phyloP scores from a whole-genome alignment of 2,329 filamentous ascomycete genomes.

The Penicillium polonicum region DNA sequence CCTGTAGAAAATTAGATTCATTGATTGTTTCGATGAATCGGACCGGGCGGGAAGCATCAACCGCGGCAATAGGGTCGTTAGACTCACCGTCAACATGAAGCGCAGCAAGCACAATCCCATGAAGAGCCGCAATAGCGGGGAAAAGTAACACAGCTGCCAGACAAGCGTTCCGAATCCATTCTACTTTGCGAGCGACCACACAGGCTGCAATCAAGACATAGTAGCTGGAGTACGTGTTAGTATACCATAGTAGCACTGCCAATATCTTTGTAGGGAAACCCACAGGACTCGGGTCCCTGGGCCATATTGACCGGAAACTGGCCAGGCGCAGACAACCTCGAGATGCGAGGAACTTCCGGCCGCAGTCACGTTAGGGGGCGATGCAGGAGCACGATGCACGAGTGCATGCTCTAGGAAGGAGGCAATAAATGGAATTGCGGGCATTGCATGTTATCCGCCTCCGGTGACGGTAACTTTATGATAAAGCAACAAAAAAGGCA shows the following conservation, averaged over 20 bases:
- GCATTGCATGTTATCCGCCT: slow-evolving; percentile 20
- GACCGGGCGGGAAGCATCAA: neutral
- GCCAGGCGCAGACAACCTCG: slow-evolving; percentile 46
- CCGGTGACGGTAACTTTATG: neutral
- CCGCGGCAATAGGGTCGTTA: neutral
- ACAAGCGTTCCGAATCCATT: slow-evolving; percentile 64
- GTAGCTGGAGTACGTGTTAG: slow-evolving; percentile 47
- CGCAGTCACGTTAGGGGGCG: slow-evolving; percentile 24
- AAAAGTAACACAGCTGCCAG: slow-evolving; percentile 63
- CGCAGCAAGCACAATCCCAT: slow-evolving; percentile 61
- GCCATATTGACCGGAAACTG: slow-evolving; percentile 46
- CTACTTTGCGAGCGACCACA: slow-evolving; percentile 59
- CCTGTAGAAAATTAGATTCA: slow-evolving; percentile 39
- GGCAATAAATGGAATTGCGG: slow-evolving; percentile 16
- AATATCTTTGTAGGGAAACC: slow-evolving; percentile 13
- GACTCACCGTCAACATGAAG: slow-evolving; percentile 59
- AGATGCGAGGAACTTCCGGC: slow-evolving; percentile 11
- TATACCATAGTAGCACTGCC: neutral
- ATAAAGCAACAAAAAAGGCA: slow-evolving; percentile 7
- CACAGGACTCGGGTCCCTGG: slow-evolving; percentile 44
- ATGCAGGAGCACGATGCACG: slow-evolving; percentile 16
- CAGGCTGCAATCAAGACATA: slow-evolving; percentile 65
- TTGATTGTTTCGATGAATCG: neutral
- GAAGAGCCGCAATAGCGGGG: slow-evolving; percentile 63
- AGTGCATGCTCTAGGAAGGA: slow-evolving; percentile 10